phyloP scores from a whole-genome alignment of 306 rosid species.

The Psophocarpus tetragonolobus region DNA sequence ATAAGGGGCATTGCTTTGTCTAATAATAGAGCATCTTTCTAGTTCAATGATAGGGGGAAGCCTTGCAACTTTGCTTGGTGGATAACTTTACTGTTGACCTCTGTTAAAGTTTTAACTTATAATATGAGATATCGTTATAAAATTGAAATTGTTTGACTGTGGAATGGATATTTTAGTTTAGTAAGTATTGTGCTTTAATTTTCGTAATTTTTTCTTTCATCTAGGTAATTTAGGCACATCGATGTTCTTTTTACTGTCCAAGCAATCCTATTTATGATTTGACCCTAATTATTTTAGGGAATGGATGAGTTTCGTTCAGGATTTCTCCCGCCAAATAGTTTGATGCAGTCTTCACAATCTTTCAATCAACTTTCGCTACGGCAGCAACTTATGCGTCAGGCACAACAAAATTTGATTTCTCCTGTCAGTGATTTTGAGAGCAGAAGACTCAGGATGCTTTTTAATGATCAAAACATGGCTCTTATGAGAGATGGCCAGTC shows the following conservation, averaged over 20 bases:
- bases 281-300: conserved; percentile 51
- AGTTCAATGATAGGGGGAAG: neutral
- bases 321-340: conserved; percentile 46
- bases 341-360: conserved; percentile 58
- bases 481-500: conserved; percentile 52
- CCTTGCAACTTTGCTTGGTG: neutral
- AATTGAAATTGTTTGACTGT: neutral
- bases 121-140: conserved; percentile 6
- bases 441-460: conserved; percentile 43
- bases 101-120: neutral
- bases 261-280: conserved; percentile 23
- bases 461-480: conserved; percentile 46
- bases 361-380: conserved; percentile 50
- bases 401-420: conserved; percentile 51
- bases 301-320: conserved; percentile 55
- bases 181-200: conserved; percentile 5
- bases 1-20: neutral
- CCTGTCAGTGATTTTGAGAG: conserved; percentile 49
- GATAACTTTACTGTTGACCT: neutral
- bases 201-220: neutral
- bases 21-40: conserved; percentile 11
- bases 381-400: conserved; percentile 62
- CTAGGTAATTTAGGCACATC: conserved; percentile 6
- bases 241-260: conserved; percentile 23
- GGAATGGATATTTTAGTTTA: neutral